Base-by-base conservation (phyloP, 225 moss, liverwort and hornwort species). In the Asterella californica region DNA sequence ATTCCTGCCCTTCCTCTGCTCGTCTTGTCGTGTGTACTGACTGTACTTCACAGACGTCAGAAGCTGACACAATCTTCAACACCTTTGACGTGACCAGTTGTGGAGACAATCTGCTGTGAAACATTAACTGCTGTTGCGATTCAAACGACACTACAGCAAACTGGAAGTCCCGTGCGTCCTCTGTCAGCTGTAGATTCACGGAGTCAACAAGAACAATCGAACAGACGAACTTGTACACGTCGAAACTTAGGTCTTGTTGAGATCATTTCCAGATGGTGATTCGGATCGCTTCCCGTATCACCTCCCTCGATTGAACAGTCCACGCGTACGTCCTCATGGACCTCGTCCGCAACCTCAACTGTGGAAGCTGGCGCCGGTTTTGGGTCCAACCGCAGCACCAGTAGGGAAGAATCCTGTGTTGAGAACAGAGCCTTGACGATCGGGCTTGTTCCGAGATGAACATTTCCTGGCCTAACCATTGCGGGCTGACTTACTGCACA, bases 51-150 rank as follows among this genome's bases (percentile, higher is more conserved):
- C 84, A 89, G 12, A 85, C 82, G 75, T 90, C 89, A 1, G 89
- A 79, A 74, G 85, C 86, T 18, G 86, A 89, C 38, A 83, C 84
- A 46, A 90, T 85, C 65, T 82, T 85, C 18, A 90, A 52, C 0
- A 87, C 38, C 19, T 52, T 67, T 0, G 92, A 92, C 8, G 0
- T 38, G 7, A 92, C 49, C 2, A 53, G 0, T 2, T 60, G 38
- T 15, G 92, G 85, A 0, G 22, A 46, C 2, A 52, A 55, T 22
- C 74, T 61, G 24, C 84, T 78, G 10, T 86, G 80, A 45, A 89
- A 34, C 4, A 89, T 37, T 18, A 92, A 59, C 71, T 92, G 90
- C 83, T 85, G 86, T 52, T 92, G 92, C 1, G 87, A 33, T 30
- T 83, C 87, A 59, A 89, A 90, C 5, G 64, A 68, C 6, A 88